Conservation (phyloP, 2,329 filamentous ascomycete species). For the Thyridium curvatum region DNA sequence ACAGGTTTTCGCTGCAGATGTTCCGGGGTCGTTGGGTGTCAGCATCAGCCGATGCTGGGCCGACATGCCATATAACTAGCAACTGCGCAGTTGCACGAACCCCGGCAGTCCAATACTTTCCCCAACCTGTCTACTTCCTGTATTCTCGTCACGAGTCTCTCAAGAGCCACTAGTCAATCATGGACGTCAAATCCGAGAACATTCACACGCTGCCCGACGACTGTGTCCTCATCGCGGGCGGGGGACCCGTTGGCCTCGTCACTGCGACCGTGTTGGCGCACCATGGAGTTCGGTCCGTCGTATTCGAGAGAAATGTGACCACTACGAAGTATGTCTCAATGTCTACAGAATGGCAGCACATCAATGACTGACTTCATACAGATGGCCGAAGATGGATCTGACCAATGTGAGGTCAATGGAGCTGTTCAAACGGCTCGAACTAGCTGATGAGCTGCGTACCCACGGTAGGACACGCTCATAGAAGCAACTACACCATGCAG, state of each 20-base stretch:
- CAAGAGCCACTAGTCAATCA: background rate
- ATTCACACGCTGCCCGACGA: background rate
- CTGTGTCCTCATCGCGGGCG: constrained; percentile 4
- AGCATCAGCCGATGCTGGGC: no score
- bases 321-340: no score
- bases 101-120: no score
- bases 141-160: no score
- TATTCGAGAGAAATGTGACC: constrained; percentile 5
- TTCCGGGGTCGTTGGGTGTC: no score
- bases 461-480: constrained; percentile 1
- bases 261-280: constrained; percentile 2
- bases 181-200: background rate
- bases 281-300: constrained; percentile 2
- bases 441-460: constrained; percentile 16
- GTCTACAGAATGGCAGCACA: no score
- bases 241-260: constrained; percentile 5
- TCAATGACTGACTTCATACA: background rate
- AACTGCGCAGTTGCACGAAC: no score
- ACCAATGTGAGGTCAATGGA: constrained; percentile 24
- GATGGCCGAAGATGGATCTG: constrained; percentile 28
- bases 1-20: no score
- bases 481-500: no score
- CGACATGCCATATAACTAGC: no score
- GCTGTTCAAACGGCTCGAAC: constrained; percentile 18
- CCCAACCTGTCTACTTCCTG: no score